Evolutionary conservation across 352 stramenopile species (phyloP), one percentile per base, ranked within the genome.

Genomic region (Phytopythium ostracodes): DNA sequence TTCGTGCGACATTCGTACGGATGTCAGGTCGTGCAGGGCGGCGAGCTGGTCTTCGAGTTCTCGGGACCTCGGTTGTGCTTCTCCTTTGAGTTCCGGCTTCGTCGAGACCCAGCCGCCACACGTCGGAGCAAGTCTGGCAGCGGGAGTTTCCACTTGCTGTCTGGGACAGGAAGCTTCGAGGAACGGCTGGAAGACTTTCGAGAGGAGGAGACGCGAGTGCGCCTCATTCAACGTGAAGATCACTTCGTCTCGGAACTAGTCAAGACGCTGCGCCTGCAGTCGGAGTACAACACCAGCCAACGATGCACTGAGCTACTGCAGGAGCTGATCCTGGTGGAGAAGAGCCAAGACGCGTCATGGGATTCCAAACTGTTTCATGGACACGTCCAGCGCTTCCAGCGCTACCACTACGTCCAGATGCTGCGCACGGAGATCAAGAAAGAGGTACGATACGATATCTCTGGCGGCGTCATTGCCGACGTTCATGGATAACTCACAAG

Each of bases 231-330:
- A 42, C 80, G 77, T 40, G 81, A 90, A 31, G 69, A 78, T 3
- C 81, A 92, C 38, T 76, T 91, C 36, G 65, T 92, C 0, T 92
- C 84, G 0, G 82, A 93, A 42, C 44, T 91, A 7, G 72, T 92
- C 12, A 92, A 92, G 55, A 91, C 76, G 2, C 65, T 93, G 27
- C 71, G 82, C 2, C 75, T 90, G 67, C 82, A 93, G 57, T 68
- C 76, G 0, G 85, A 87, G 55, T 72, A 84, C 40, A 84, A 69
- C 2, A 87, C 68, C 15, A 86, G 73, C 38, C 75, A 91, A 42
- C 62, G 84, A 17, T 75, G 66, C 4, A 79, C 75, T 4, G 72
- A 85, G 27, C 44, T 93, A 1, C 53, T 93, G 1, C 62, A 89
- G 54, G 84, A 92, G 57, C 70, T 93, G 1, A 73, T 91, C 17